phyloP scores from a whole-genome alignment of 2,329 filamentous ascomycete species.

The Sphaerulina musiva region DNA sequence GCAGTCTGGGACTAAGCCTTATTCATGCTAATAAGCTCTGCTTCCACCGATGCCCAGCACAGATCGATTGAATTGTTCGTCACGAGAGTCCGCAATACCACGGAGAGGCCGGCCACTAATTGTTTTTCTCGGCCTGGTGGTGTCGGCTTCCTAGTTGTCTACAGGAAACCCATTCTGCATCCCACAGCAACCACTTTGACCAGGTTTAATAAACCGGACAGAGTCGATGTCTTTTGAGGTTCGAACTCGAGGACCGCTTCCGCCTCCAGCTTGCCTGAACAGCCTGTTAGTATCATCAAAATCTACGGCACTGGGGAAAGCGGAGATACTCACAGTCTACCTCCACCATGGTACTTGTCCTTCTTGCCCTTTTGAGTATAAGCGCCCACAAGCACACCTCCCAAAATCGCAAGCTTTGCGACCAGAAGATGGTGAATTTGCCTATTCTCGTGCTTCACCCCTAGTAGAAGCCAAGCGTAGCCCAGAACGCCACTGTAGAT shows the following conservation, averaged over 20 bases:
- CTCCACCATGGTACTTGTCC: background rate
- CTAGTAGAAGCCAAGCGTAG: constrained; percentile 19
- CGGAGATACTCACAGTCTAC: constrained; percentile 10
- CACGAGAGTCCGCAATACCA: too few relatives aligned
- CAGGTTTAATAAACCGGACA: constrained; percentile 7
- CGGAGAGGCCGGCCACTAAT: background rate
- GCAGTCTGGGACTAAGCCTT: background rate
- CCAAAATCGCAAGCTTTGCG: constrained; percentile 16
- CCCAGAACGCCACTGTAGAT: constrained; percentile 13
- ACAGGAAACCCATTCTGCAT: constrained; percentile 10
- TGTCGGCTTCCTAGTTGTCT: background rate
- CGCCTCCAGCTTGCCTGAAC: constrained; percentile 1
- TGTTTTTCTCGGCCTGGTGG: background rate
- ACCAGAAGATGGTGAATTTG: constrained; percentile 17
- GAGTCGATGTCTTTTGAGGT: constrained; percentile 8
- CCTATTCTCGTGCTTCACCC: constrained; percentile 9
- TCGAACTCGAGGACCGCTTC: background rate
- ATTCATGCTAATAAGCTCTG: too few relatives aligned
- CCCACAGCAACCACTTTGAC: constrained; percentile 8
- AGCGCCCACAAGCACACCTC: constrained; percentile 12
- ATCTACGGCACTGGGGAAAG: background rate
- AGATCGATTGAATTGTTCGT: background rate
- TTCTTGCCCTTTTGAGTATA: constrained; percentile 10
- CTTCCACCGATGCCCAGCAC: background rate
- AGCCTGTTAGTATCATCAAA: background rate